Conservation (phyloP, 352 stramenopile species). For the Globisporangium cederbergense region DNA sequence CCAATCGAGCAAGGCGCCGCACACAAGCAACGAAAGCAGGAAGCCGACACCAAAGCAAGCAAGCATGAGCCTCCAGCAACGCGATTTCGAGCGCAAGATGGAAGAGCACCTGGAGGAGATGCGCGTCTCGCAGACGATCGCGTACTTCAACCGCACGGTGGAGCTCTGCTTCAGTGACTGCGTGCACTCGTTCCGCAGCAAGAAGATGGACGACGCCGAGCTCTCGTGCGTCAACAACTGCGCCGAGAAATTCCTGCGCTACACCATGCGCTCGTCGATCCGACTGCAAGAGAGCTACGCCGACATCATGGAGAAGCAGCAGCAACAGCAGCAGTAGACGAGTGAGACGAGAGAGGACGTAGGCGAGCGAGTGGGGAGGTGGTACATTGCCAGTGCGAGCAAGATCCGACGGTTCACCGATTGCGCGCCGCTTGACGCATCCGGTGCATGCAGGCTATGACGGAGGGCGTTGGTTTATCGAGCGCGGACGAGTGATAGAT, state of each 20-base stretch:
- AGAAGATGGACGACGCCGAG: slow-evolving; percentile 90
- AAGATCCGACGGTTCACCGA: slow-evolving; percentile 1
- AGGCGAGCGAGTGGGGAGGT: not conserved
- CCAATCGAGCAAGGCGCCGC: not conserved
- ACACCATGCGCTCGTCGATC: slow-evolving; percentile 89
- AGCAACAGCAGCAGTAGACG: slow-evolving; percentile 58
- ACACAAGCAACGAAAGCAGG: slow-evolving; percentile 2
- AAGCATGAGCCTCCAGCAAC: slow-evolving; percentile 57
- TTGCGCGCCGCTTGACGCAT: not conserved
- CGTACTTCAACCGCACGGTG: slow-evolving; percentile 89
- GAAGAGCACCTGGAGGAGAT: slow-evolving; percentile 90
- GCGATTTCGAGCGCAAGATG: slow-evolving; percentile 88
- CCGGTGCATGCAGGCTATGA: not conserved
- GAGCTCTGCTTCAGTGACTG: slow-evolving; percentile 89
- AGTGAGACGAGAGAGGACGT: slow-evolving; percentile 4
- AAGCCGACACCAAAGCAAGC: not conserved
- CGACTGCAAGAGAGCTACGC: slow-evolving; percentile 87
- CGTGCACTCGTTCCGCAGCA: slow-evolving; percentile 89
- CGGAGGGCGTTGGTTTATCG: not conserved
- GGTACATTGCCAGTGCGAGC: not conserved
- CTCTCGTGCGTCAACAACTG: slow-evolving; percentile 86
- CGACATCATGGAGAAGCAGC: slow-evolving; percentile 84
- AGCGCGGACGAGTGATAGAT: not conserved
- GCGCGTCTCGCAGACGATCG: slow-evolving; percentile 87
- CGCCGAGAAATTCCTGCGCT: slow-evolving; percentile 89